These are phyloP conservation scores for Colletotrichum cuscutae DNA, from an alignment of 2,329 filamentous ascomycete species.

Conservation along the genomic window DNA sequence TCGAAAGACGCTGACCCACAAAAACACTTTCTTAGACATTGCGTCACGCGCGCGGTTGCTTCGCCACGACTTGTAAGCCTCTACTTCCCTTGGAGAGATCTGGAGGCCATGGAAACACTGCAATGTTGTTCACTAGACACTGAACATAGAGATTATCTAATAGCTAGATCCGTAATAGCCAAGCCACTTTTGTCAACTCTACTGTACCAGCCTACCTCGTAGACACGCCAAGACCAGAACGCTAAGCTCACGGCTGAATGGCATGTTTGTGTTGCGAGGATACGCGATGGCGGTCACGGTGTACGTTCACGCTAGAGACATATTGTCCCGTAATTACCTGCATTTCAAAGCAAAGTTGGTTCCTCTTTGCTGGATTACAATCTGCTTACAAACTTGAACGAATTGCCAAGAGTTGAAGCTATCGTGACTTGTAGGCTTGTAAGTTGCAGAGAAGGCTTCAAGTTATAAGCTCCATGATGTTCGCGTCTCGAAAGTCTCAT, in stretches of 20 bases:
- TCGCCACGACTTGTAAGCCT: not conserved
- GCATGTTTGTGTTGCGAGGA: rapidly evolving
- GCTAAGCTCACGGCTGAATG: not conserved
- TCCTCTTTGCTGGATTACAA: not conserved
- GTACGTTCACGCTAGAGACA: not conserved
- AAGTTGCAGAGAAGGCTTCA: not conserved
- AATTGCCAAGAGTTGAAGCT: not conserved
- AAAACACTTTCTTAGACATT: not conserved
- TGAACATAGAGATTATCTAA: not conserved
- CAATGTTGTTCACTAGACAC: rapidly evolving
- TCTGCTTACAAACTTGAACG: not conserved
- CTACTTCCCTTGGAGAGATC: not conserved
- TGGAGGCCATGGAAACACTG: not conserved
- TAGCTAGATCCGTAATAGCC: not conserved
- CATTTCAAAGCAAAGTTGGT: not conserved
- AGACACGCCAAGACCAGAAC: not conserved
- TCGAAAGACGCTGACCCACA: not conserved
- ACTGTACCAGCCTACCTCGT: not conserved
- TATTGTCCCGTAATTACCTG: not conserved
- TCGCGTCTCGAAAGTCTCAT: not conserved
- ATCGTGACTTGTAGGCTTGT: not conserved
- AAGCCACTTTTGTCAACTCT: not conserved
- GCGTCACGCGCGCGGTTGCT: not conserved
- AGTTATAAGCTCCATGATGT: not conserved
- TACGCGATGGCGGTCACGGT: not conserved